Evolutionary conservation across 108 stramenopile species (phyloP), one percentile per base, ranked within the genome.

Genomic region (Pseudonitzschia pungens): DNA sequence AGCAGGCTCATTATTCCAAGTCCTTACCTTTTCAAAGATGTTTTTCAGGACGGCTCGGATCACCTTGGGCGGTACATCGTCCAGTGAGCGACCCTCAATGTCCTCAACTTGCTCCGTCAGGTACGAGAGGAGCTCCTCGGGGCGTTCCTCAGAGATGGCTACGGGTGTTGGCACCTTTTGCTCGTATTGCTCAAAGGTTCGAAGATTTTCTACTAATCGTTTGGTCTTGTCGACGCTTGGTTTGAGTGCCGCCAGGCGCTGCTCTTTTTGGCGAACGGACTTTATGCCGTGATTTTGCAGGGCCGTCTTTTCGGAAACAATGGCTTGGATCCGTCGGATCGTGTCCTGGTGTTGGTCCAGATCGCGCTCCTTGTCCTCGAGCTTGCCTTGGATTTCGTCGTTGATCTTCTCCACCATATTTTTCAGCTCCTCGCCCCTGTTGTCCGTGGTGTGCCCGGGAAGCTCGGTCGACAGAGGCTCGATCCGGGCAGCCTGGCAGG

Each of bases 211-310:
- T 22, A 89, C 76, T 54, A 89, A 77, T 21, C 76, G 63, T 21
- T 69, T 63, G 33, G 88, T 81, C 50, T 81, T 81, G 50, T 81
- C 78, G 28, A 92, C 69, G 48, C 87, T 84, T 41, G 74, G 87
- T 24, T 84, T 74, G 40, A 92, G 60, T 4, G 18, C 10, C 2
- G 11, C 59, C 40, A 84, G 50, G 15, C 75, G 58, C 28, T 52
- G 48, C 29, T 75, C 56, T 52, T 75, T 86, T 58, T 74, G 24
- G 53, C 81, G 48, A 10, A 48, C n/a, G 22, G 28, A 58, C 33
- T 76, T 62, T 12, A 24, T 20, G 60, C 68, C 69, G 31, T 83
- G 81, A 29, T 43, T 36, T 1, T 77, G 45, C n/a, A 82, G 50
- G 16, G 79, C 81, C 16, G 55, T 40, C 16, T 66, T 71, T 45